phyloP scores from a whole-genome alignment of 441 rosid species.

The Dalechampia spathulata region DNA sequence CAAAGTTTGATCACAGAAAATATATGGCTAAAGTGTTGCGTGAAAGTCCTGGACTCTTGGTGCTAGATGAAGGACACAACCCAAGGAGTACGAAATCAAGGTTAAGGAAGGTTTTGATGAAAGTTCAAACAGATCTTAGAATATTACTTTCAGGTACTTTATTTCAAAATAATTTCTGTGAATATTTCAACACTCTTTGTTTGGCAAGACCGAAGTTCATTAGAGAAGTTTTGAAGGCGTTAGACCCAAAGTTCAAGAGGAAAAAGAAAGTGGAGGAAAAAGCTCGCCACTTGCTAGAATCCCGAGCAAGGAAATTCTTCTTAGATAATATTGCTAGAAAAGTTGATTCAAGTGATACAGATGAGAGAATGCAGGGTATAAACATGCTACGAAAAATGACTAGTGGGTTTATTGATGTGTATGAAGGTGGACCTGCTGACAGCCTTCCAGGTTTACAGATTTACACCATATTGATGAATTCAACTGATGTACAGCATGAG shows the following conservation, averaged over 20 bases:
- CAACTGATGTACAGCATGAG: slow-evolving; percentile 60
- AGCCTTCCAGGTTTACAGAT: slow-evolving; percentile 87
- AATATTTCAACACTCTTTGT: slow-evolving; percentile 89
- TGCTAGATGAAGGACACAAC: slow-evolving; percentile 95
- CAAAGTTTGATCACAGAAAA: slow-evolving; percentile 68
- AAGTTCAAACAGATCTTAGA: slow-evolving; percentile 72
- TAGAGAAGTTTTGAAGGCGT: slow-evolving; percentile 53
- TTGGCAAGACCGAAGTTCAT: slow-evolving; percentile 86
- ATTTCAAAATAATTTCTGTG: slow-evolving; percentile 95
- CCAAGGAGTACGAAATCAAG: slow-evolving; percentile 95
- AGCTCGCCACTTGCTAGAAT: slow-evolving; percentile 64
- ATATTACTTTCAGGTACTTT: slow-evolving; percentile 86
- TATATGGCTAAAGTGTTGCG: slow-evolving; percentile 87
- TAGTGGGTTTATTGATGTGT: slow-evolving; percentile 66
- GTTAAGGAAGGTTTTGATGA: slow-evolving; percentile 87
- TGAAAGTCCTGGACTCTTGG: slow-evolving; percentile 77
- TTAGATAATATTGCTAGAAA: slow-evolving; percentile 70
- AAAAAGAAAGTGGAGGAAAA: slow-evolving; percentile 35
- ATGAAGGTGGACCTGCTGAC: slow-evolving; percentile 63
- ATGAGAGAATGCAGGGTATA: slow-evolving; percentile 77
- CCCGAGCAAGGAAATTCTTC: slow-evolving; percentile 78
- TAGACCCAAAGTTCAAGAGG: slow-evolving; percentile 58
- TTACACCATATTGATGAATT: slow-evolving; percentile 85
- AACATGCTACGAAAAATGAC: slow-evolving; percentile 76
- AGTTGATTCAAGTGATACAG: slow-evolving; percentile 55